Evolutionary conservation across 2,329 filamentous ascomycete genomes (phyloP), one percentile per base, ranked within the genome.

Genomic region (Xenoacremonium recifei): DNA sequence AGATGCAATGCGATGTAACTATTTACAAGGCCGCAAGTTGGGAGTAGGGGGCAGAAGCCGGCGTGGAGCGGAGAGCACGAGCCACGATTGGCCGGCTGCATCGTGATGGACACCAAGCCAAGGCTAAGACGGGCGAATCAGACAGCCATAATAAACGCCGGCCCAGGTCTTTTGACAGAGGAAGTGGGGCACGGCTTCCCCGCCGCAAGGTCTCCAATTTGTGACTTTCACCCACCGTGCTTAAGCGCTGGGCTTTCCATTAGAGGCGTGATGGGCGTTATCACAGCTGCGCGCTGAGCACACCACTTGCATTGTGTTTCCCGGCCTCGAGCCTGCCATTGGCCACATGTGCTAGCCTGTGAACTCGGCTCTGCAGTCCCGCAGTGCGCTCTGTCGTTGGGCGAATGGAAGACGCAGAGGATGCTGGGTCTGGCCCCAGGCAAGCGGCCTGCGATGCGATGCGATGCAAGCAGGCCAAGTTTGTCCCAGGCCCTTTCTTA

Each of bases 91-190:
- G 55, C 27, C 23, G 34, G 30, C 21, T 53, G 23, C 7, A 13
- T 13, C 23, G 23, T 9, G 23, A 27, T 7, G 23, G 23, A 27
- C 23, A 13, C 23, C 23, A 7, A 27, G 29, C 55, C 54, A 59
- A 59, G n/a, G n/a, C n/a, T n/a, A n/a, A n/a, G n/a, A n/a, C n/a
- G n/a, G n/a, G n/a, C n/a, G n/a, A n/a, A n/a, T 56, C 32, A 44
- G 19, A 31, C n/a, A 21, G 29, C 21, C 16, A 20, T 29, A 51
- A 55, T 59, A 59, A 53, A 57, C 55, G 55, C 55, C 48, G 35
- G 23, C 30, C n/a, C n/a, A n/a, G n/a, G n/a, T n/a, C n/a, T n/a
- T n/a, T n/a, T n/a, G n/a, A n/a, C n/a, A n/a, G n/a, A n/a, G n/a
- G n/a, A n/a, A n/a, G n/a, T n/a, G n/a, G n/a, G n/a, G n/a, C n/a